Evolutionary conservation across 2,329 filamentous ascomycete species (phyloP).

Genomic region (Chaetomiaceae sp.): DNA sequence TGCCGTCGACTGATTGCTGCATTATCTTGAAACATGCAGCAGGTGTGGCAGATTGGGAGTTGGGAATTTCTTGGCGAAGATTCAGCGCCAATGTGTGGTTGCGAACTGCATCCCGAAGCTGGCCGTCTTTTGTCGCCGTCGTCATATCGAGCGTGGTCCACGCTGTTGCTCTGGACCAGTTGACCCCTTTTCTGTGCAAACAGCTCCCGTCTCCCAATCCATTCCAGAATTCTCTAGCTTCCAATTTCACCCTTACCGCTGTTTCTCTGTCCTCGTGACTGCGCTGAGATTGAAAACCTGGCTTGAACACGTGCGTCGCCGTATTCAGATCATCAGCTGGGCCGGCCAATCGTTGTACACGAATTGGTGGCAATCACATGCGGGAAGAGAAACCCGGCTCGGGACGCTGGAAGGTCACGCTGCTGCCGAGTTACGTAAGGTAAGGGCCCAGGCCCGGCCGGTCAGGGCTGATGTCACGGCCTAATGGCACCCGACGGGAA

Average conservation of each 20-base stretch:
- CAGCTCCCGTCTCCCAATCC: too few relatives aligned
- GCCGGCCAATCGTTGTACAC: constrained; percentile 16
- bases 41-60: not conserved
- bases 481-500: not conserved
- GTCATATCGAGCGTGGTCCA: constrained; percentile 9
- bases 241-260: constrained; percentile 16
- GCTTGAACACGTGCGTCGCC: constrained; percentile 5
- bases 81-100: constrained; percentile 1
- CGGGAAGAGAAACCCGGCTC: not conserved
- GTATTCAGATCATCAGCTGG: not conserved
- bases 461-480: constrained; percentile 10
- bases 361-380: constrained; percentile 15
- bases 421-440: constrained; percentile 27
- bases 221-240: not conserved
- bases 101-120: not conserved
- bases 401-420: constrained; percentile 17
- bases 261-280: constrained; percentile 21
- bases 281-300: not conserved
- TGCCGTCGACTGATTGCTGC: not conserved
- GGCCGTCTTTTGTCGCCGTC: constrained; percentile 9
- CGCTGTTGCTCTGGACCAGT: not conserved
- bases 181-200: not conserved
- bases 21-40: not conserved
- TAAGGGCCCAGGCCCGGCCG: constrained; percentile 18
- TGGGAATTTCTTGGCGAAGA: constrained; percentile 15